Conservation (phyloP, 2,329 filamentous ascomycete genomes). For the Fusarium austroafricanum region DNA sequence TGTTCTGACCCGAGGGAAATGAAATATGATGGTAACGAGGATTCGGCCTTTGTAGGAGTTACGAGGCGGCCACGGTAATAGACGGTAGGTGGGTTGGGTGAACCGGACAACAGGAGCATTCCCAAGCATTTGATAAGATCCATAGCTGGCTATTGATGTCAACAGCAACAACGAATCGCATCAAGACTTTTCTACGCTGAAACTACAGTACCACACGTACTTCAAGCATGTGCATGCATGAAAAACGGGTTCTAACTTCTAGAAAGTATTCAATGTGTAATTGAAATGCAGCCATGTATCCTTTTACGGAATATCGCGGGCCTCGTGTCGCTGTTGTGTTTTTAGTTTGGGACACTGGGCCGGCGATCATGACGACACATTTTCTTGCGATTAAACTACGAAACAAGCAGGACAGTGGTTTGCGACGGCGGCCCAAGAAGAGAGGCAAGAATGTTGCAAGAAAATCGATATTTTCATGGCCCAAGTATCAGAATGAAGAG, state of each 20-base stretch:
- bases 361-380: slow-evolving; percentile 45
- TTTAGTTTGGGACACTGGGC: slow-evolving; percentile 20
- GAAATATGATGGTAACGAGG: slow-evolving; percentile 6
- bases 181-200: background rate
- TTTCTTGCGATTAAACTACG: slow-evolving; percentile 13
- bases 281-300: slow-evolving; percentile 25
- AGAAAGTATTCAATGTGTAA: slow-evolving; percentile 20
- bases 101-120: background rate
- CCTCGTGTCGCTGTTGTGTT: slow-evolving; percentile 15
- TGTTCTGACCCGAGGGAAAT: slow-evolving; percentile 38
- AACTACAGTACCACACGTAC: background rate
- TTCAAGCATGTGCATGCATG: slow-evolving; percentile 8
- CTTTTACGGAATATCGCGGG: slow-evolving; percentile 27
- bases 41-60: slow-evolving; percentile 1
- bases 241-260: slow-evolving; percentile 7
- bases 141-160: background rate
- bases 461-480: background rate
- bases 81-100: slow-evolving; percentile 23
- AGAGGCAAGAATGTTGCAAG: background rate
- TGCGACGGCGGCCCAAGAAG: background rate
- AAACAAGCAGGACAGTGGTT: slow-evolving; percentile 1
- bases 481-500: background rate
- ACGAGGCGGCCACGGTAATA: slow-evolving; percentile 11
- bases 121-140: background rate
- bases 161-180: background rate